Base-by-base conservation (phyloP, 352 stramenopile species). In the Phytophthora citricola region DNA sequence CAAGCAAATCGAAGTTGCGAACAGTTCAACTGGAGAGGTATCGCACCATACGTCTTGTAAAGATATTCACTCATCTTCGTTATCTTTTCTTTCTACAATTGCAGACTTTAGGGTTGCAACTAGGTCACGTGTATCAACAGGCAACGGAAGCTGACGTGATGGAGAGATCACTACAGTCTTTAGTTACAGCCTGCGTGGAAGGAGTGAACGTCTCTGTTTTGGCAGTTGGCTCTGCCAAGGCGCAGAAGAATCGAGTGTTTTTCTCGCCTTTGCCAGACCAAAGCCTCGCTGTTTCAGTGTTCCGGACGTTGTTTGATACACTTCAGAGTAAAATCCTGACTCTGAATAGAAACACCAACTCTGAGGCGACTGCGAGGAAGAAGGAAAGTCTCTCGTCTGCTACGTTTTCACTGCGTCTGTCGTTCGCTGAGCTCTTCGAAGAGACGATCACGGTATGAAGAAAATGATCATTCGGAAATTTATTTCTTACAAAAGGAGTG, bases 351-450 rank as follows among this genome's bases (percentile, higher is more conserved):
- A 63, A 39, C 45, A 26, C 41, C 4, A 34, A 27, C 12, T 24
- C 11, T 20, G 22, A 26, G 12, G 39, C 27, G 9, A 24, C 11
- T 44, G 17, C 27, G 11, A 4, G 50, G 4, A 60, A 45, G n/a
- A 72, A 56, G 12, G 58, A 63, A 55, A 11, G 6, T 9, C 2
- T 64, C 17, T 34, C 46, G 17, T 68, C 58, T 17, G 58, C 58
- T 6, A 44, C 60, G 2, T 87, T 78, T 54, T 74, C 66, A 11
- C 31, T 91, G 3, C 64, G 60, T 1, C 20, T 84, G 15, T 84
- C 79, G 10, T 82, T 89, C 47, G 71, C 71, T 26, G 83, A 91
- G 53, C 54, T 89, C 1, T 83, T 79, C 26, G 78, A 89, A 63
- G 83, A 90, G 46, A 74, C 66, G 1, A 86, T 89, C 62, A 72